A percentile compares a stretch with the other conserved stretches of the same genome.
phyloP scores from a whole-genome alignment of 768 basidiomycete genomes.

The Boletus subparvulus region DNA sequence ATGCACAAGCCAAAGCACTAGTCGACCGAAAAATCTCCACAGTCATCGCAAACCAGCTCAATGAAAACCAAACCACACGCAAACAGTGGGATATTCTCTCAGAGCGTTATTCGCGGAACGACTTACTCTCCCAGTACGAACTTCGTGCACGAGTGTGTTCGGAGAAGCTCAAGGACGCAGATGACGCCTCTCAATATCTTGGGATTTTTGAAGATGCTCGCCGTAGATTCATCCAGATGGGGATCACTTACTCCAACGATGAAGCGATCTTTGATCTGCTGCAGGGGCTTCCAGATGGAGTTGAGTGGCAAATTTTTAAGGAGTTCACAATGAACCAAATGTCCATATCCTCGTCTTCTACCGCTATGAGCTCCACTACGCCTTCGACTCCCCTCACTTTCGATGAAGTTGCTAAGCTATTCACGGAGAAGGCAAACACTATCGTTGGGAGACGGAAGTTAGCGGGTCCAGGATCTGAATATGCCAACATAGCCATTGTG shows the following conservation, averaged over 20 bases:
- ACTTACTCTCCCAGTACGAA: not conserved
- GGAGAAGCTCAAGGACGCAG: not conserved
- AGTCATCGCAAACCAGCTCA: rapidly evolving
- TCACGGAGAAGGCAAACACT: no score
- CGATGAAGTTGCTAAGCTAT: no score
- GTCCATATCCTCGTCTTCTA: no score
- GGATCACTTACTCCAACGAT: no score
- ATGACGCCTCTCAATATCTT: not conserved
- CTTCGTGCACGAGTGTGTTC: rapidly evolving
- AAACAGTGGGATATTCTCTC: not conserved
- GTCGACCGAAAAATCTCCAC: no score
- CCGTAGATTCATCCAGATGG: not conserved
- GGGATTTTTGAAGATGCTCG: not conserved
- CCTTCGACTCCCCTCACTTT: no score
- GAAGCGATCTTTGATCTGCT: not conserved
- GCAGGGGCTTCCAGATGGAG: not conserved
- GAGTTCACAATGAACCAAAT: not conserved
- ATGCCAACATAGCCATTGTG: not conserved
- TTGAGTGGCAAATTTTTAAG: not conserved
- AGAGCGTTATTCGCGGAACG: rapidly evolving
- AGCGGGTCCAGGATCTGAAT: not conserved
- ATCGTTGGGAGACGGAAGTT: no score
- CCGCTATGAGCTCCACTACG: no score
- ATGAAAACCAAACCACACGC: not conserved
- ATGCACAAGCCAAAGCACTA: no score